Evolutionary conservation across 2,329 filamentous ascomycete genomes (phyloP), one percentile per base, ranked within the genome.

Genomic region (Fusarium euwallaceae): DNA sequence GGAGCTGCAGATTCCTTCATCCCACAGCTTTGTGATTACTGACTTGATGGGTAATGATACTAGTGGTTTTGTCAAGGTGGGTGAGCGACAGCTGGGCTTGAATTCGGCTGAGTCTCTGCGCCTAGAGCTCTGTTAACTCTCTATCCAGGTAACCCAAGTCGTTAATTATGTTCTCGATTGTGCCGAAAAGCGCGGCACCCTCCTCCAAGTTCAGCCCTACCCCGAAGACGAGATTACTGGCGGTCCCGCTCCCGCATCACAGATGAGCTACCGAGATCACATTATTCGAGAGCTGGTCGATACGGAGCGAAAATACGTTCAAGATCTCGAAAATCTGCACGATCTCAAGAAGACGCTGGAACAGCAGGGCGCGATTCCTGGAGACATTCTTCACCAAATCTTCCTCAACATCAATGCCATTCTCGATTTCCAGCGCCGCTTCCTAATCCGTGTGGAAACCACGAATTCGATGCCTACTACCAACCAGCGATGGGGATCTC

Each of bases 331-430:
- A 82, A 96, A 98, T 76, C 84, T 99, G 39, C 95, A 98, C 82
- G 93, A 95, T 60, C 89, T 98, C 80, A 98, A 98, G 85, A 96
- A 94, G 84, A 91, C 93, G 27, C 87, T 98, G 65, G 95, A 98
- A 78, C 93, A 97, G 81, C 95, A 93, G 75, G 95, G 95, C 41
- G 91, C 95, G 41, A 91, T 98, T 73, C 93, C 94, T 2, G 96
- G 97, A 64, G 97, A 99, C 81, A 91, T 93, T 11, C 92, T 98
- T 24, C 95, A 98, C 84, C 92, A 95, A 80, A 98, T 99, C 72
- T 99, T 99, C 84, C 88, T 98, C 71, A 99, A 99, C 83, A 91
- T 98, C 80, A 98, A 98, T 81, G 92, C 94, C 34, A 94, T 99
- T 58, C 89, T 99, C 62, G 97, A 99, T 83, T 98, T 98, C 81